A percentile compares a stretch with the other conserved stretches of the same genome.
Evolutionary conservation across 2,329 filamentous ascomycete genomes (phyloP).

Genomic region (Monilinia aucupariae): DNA sequence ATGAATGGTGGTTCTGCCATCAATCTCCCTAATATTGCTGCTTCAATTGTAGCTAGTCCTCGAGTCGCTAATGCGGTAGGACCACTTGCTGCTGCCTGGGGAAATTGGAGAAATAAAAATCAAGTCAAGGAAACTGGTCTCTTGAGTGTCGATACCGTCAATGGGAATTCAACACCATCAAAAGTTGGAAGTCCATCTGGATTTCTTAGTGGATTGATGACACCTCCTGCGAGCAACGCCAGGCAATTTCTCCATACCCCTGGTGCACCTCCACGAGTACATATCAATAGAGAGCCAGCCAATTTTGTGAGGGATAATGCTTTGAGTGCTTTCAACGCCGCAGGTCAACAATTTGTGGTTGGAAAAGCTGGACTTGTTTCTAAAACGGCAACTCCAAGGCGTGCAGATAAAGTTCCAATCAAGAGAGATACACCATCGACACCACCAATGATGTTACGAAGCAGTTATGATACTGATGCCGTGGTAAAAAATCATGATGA

Average conservation of each 20-base stretch:
- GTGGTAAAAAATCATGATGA: conserved; percentile 40
- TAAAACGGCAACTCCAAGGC: conserved; percentile 33
- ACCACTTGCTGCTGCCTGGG: conserved; percentile 82
- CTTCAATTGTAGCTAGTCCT: conserved; percentile 61
- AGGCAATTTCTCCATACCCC: conserved; percentile 16
- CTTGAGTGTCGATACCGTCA: conserved; percentile 18
- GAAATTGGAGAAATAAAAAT: conserved; percentile 71
- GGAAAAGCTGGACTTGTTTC: conserved; percentile 38
- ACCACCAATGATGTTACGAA: conserved; percentile 56
- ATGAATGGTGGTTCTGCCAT: conserved; percentile 64
- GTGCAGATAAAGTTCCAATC: conserved; percentile 40
- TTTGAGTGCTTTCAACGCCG: conserved; percentile 54
- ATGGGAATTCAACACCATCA: conserved; percentile 23
- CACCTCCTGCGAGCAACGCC: conserved; percentile 66
- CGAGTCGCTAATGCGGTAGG: conserved; percentile 78
- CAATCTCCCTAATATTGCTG: conserved; percentile 69
- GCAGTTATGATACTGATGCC: conserved; percentile 57
- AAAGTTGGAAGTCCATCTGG: conserved; percentile 43
- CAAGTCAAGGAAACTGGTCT: conserved; percentile 34
- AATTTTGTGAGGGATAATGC: conserved; percentile 8
- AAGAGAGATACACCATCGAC: conserved; percentile 41
- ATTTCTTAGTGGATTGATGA: conserved; percentile 76
- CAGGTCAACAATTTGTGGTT: conserved; percentile 52
- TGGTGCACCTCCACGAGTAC: conserved; percentile 29
- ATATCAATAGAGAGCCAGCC: conserved; percentile 43